A percentile compares a stretch with the other conserved stretches of the same genome.
Evolutionary conservation across 768 basidiomycete genomes (phyloP).

Genomic region (Leccinum subgranulosum): DNA sequence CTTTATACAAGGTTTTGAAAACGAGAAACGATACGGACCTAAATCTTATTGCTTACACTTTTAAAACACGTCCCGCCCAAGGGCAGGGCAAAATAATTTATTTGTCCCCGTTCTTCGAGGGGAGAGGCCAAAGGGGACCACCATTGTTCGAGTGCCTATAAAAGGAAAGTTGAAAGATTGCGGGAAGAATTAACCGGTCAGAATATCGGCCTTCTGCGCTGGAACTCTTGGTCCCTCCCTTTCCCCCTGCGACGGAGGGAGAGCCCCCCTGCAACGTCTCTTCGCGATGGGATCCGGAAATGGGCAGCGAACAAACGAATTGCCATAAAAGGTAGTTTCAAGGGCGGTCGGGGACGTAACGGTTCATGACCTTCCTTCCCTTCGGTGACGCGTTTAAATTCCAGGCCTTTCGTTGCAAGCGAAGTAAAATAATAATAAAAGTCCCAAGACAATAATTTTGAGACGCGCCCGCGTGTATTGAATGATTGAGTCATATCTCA

Average conservation of each 20-base stretch:
- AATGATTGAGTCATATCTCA: slow-evolving; percentile 12
- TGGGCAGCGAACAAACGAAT: slow-evolving; percentile 35
- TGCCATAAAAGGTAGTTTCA: slow-evolving; percentile 36
- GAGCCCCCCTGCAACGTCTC: slow-evolving; percentile 10
- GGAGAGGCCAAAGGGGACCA: slow-evolving; percentile 19
- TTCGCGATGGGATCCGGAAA: slow-evolving; percentile 31
- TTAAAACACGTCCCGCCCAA: slow-evolving; percentile 26
- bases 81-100: slow-evolving; percentile 7
- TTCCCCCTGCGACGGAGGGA: slow-evolving; percentile 25
- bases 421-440: slow-evolving; percentile 14
- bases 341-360: slow-evolving; percentile 35
- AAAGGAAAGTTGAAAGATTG: slow-evolving; percentile 32
- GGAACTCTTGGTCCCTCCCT: slow-evolving; percentile 22
- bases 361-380: slow-evolving; percentile 14
- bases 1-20: slow-evolving; percentile 36
- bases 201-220: slow-evolving; percentile 34
- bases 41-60: slow-evolving; percentile 31
- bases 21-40: slow-evolving; percentile 1
- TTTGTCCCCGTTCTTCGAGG: slow-evolving; percentile 6
- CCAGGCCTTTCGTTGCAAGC: slow-evolving; percentile 22
- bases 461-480: slow-evolving; percentile 6
- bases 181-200: slow-evolving; percentile 27
- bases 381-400: slow-evolving; percentile 32
- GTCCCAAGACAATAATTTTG: slow-evolving; percentile 17
- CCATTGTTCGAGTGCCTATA: slow-evolving; percentile 32